phyloP scores from a whole-genome alignment of 306 rosid genomes.

The Alnus glutinosa region DNA sequence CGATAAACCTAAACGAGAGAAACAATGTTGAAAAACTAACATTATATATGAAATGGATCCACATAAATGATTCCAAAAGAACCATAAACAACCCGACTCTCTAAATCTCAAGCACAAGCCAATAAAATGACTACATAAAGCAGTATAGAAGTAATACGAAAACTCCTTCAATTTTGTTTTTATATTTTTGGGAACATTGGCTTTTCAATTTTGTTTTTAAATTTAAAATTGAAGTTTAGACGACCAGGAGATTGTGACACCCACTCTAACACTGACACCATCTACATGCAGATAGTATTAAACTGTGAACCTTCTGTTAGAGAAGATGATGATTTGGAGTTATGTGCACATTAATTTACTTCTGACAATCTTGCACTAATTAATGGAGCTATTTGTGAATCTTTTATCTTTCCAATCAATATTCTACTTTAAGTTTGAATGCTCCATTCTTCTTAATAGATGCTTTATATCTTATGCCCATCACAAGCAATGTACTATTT shows the following conservation, averaged over 20 bases:
- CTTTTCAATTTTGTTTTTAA: background rate
- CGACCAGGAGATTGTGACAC: background rate
- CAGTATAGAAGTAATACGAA: no score
- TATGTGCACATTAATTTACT: background rate
- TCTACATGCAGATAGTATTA: background rate
- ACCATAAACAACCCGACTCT: no score
- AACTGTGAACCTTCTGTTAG: background rate
- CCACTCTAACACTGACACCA: background rate
- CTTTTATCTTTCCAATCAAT: background rate
- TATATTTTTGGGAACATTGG: no score
- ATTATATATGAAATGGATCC: no score
- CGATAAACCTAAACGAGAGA: no score
- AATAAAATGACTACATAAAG: no score
- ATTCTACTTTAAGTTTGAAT: no score
- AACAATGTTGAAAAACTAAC: no score
- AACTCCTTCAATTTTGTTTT: no score
- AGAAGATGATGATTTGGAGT: background rate
- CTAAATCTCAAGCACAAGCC: no score
- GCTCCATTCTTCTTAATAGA: background rate
- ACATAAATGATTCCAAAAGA: no score
- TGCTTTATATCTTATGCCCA: background rate
- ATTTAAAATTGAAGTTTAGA: background rate
- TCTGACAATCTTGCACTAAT: background rate
- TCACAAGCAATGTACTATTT: no score
- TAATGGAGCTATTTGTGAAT: background rate